Evolutionary conservation across 2,329 filamentous ascomycete genomes (phyloP), one percentile per base, ranked within the genome.

Genomic region (Teratosphaeriaceae sp.): DNA sequence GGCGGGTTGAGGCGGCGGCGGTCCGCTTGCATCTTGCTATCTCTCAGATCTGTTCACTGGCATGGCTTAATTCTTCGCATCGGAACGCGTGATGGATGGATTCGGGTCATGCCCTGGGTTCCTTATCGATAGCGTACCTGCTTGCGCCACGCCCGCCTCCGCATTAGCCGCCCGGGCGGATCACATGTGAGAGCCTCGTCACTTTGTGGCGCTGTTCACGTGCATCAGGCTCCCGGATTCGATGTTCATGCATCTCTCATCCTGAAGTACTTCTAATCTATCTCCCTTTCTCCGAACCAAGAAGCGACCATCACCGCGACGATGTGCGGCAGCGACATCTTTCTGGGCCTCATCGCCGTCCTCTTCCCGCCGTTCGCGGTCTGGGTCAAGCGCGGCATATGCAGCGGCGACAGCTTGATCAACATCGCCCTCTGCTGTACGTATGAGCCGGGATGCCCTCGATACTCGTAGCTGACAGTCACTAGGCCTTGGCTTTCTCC

Each of bases 381-480:
- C 58, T 98, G 92, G 47, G 87, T 98, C 48, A 98, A 97, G 72
- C 74, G 84, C 59, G 92, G 92, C 51, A 75, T 98, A 69, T 98
- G 92, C 74, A 85, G 82, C 49, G 88, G 83, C 44, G 92, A 97
- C 70, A 90, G 85, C 7, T 60, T 97, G 58, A 94, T 98, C 73
- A 98, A 98, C 72, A 82, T 97, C 65, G 83, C 89, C 36, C 87
- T 97, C 58, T 92, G 85, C 63, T 65, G 60, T 60, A 54, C 36
- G 58, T 48, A 37, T 13, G 8, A 23, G 13, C 31, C 21, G 5
- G 21, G 11, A 18, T 19, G 35, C 22, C n/a, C 15, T 13, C 35
- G 5, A 38, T 23, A 8, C 20, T 6, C 37, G 33, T 18, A 31
- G 12, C 5, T 24, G n/a, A 15, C 4, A 24, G 13, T 13, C 16